phyloP scores from a whole-genome alignment of 257 asterid species.

The Asclepias syriaca region DNA sequence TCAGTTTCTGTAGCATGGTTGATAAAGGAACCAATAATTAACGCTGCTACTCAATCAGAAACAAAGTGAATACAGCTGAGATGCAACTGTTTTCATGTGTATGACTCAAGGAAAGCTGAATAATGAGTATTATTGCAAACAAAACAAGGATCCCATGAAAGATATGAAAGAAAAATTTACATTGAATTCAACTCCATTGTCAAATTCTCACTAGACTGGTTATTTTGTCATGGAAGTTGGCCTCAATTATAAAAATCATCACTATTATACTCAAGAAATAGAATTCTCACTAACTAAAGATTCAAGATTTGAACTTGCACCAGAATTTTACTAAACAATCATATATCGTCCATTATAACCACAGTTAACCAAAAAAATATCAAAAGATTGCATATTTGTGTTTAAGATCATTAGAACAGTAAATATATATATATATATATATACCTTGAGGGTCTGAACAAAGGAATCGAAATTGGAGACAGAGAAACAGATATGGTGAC shows the following conservation, averaged over 20 bases:
- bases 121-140: neutral
- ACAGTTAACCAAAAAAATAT: neutral
- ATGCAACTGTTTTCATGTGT: neutral
- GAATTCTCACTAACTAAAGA: neutral
- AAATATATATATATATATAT: too few relatives aligned
- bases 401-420: too few relatives aligned
- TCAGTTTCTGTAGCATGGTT: neutral
- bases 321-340: neutral
- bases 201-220: neutral
- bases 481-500: constrained; percentile 42
- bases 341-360: neutral
- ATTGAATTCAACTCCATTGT: neutral
- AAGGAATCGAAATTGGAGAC: constrained; percentile 13
- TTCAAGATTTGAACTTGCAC: neutral
- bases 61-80: neutral
- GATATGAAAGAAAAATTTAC: neutral
- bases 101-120: neutral
- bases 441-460: constrained; percentile 13
- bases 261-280: neutral
- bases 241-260: neutral
- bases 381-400: too few relatives aligned
- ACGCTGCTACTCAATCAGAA: neutral
- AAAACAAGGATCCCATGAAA: neutral
- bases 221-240: neutral
- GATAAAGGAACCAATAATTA: neutral